Evolutionary conservation across 306 rosid genomes (phyloP), one percentile per base, ranked within the genome.

Genomic region (Pueraria montana): DNA sequence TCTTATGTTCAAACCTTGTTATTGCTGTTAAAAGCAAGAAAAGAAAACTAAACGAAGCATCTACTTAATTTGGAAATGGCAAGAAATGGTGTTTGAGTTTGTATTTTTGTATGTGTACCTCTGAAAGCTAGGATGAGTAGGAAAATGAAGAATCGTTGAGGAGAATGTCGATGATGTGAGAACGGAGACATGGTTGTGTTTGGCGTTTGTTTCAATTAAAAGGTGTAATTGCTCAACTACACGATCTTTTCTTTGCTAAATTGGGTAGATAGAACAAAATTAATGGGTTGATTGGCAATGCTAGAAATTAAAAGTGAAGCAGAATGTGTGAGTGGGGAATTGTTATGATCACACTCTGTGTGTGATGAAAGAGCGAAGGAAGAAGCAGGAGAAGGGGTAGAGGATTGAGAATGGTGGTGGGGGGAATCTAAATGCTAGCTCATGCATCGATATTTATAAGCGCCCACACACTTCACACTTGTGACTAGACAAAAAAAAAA

Each of bases 401-500:
- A n/a, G 32, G 32, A 27, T 27, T 27, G 32, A 3, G 3, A 27
- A 27, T 8, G 78, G 81, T 17, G 89, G 80, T 43, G 82, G 83
- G 79, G 87, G 82, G 91, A 87, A 79, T 89, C 79, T 69, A 53
- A 83, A 81, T 71, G 82, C 52, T 75, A 72, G 46, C 73, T 6
- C 72, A 21, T 76, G 66, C 21, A 30, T 74, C 11, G 18, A 61
- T 84, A 82, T 88, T 81, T 89, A 81, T 86, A 43, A 38, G 42
- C 17, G 6, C 13, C 6, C 0, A 12, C 53, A 17, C 46, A 11
- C 72, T 5, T 5, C 38, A 16, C 71, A 32, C 36, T 55, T 52
- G 23, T 18, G 61, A 18, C 11, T 40, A 2, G 45, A 8, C 45
- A 0, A 40, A 40, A 40, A 40, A 6, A n/a, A n/a, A n/a, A n/a